phyloP scores from a whole-genome alignment of 2,329 filamentous ascomycete genomes.

The Penicillium rolfsii region DNA sequence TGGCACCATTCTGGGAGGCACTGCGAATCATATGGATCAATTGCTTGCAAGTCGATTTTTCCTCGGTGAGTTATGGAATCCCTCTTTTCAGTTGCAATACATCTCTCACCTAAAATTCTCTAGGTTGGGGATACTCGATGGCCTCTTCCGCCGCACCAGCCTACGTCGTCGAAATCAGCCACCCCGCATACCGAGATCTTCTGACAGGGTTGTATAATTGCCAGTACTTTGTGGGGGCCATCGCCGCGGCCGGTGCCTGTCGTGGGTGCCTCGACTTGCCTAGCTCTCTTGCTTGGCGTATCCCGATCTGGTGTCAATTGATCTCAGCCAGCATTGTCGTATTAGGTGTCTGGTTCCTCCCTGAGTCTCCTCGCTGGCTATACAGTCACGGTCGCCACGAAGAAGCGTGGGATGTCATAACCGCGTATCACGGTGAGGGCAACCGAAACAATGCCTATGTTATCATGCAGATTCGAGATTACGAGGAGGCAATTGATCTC shows the following conservation, averaged over 20 bases:
- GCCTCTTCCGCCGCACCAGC: not conserved
- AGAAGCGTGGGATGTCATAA: not conserved
- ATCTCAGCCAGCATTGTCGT: not conserved
- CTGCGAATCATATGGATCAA: not conserved
- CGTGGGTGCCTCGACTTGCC: conserved; percentile 50
- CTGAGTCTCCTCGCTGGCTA: not conserved
- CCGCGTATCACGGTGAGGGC: not conserved
- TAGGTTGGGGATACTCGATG: not conserved
- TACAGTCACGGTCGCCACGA: not conserved
- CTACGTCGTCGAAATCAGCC: conserved; percentile 29
- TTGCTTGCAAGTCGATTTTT: not conserved
- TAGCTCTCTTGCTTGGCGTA: conserved; percentile 37
- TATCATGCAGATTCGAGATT: conserved; percentile 35
- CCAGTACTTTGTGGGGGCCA: conserved; percentile 55
- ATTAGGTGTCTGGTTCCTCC: not conserved
- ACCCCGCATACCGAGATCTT: conserved; percentile 64
- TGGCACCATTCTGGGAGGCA: not conserved
- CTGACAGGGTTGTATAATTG: conserved; percentile 63
- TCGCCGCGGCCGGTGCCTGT: conserved; percentile 59
- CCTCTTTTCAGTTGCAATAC: not conserved
- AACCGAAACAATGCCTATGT: not conserved
- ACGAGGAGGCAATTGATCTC: conserved; percentile 36
- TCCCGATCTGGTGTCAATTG: not conserved
- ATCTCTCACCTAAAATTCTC: not conserved
- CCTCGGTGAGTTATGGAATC: not conserved